Conservation (phyloP, 2,329 filamentous ascomycete species). For the Penicillium polonicum region DNA sequence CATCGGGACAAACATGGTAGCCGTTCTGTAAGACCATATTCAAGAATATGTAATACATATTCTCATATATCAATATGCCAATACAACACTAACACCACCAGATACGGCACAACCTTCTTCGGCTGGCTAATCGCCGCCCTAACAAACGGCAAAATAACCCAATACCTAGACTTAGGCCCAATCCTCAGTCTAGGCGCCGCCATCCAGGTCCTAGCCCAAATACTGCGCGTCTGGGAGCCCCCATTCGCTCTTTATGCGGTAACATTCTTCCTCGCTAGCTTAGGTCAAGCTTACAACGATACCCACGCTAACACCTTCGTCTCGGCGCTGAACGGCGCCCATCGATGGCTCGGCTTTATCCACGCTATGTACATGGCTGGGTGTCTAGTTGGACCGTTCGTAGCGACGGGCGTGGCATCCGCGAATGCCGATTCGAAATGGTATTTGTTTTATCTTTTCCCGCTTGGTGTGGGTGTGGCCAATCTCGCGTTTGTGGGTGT, state of each 20-base stretch:
- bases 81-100: constrained; percentile 17
- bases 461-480: constrained; percentile 52
- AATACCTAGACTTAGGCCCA: constrained; percentile 55
- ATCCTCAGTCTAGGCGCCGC: constrained; percentile 57
- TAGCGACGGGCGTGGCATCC: constrained; percentile 53
- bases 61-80: neutral
- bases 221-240: constrained; percentile 56
- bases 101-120: constrained; percentile 57
- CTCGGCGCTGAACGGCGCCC: constrained; percentile 50
- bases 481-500: constrained; percentile 51
- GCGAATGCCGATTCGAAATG: constrained; percentile 43
- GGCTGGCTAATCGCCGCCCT: constrained; percentile 61
- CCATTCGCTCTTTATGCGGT: constrained; percentile 58
- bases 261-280: constrained; percentile 58
- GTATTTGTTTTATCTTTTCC: constrained; percentile 58
- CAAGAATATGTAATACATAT: neutral
- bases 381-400: constrained; percentile 57
- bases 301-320: constrained; percentile 64
- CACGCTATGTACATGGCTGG: constrained; percentile 62
- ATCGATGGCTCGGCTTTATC: constrained; percentile 63
- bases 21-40: constrained; percentile 46
- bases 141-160: constrained; percentile 50
- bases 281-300: constrained; percentile 65
- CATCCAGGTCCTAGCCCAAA: constrained; percentile 50
- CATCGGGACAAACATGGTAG: constrained; percentile 53